Evolutionary conservation across 331 rosid genomes (phyloP).

Genomic region (Acacia concinna): DNA sequence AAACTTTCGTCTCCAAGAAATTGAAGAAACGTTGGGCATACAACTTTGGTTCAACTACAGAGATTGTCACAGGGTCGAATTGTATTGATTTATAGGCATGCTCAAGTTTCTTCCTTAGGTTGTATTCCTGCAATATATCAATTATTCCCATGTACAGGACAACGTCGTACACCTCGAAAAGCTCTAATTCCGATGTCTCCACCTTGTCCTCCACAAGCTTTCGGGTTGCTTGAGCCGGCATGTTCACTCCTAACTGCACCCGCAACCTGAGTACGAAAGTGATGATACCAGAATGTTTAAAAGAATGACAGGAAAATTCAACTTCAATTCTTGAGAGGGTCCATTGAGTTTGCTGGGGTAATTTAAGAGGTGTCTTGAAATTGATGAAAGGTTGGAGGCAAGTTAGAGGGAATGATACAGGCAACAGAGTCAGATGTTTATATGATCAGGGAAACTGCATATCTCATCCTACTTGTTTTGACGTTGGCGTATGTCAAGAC

Average conservation of each 20-base stretch:
- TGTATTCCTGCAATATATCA: conserved; percentile 78
- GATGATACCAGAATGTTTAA: not conserved
- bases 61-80: conserved; percentile 54
- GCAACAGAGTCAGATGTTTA: not conserved
- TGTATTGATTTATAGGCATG: conserved; percentile 57
- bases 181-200: conserved; percentile 57
- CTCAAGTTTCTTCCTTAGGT: conserved; percentile 62
- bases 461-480: not conserved
- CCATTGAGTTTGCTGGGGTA: not conserved
- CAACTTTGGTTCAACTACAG: conserved; percentile 66
- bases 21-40: conserved; percentile 67
- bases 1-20: conserved; percentile 56
- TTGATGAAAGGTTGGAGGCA: not conserved
- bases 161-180: conserved; percentile 72
- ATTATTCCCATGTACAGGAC: conserved; percentile 86
- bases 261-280: conserved; percentile 48
- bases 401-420: not conserved
- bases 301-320: not conserved
- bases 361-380: not conserved
- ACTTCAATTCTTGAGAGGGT: not conserved
- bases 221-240: conserved; percentile 75
- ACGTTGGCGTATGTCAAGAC: not conserved
- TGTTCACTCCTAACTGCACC: conserved; percentile 87
- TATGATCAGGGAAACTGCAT: not conserved
- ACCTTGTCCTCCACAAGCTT: conserved; percentile 37